Conservation (phyloP, 805 yeast species). For the Starmerella apis region DNA sequence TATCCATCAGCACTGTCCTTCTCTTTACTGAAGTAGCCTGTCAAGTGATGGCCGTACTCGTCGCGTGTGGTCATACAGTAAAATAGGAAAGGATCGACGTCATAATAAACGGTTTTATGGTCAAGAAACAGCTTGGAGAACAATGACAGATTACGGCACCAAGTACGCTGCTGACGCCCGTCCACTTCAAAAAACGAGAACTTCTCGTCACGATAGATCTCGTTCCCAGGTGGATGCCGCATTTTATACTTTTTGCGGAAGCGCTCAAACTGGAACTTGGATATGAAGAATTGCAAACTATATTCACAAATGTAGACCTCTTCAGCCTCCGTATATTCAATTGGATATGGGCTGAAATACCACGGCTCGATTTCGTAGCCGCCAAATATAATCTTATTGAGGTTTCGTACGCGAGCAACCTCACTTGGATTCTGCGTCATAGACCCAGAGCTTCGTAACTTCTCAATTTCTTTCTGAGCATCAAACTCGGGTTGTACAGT, state of each 20-base stretch:
- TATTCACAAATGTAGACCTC: slow-evolving; percentile 84
- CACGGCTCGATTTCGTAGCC: slow-evolving; percentile 92
- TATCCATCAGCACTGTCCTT: slow-evolving; percentile 92
- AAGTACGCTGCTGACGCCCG: slow-evolving; percentile 88
- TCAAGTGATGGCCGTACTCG: slow-evolving; percentile 86
- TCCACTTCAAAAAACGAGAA: slow-evolving; percentile 96
- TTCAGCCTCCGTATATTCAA: slow-evolving; percentile 88
- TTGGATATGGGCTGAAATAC: slow-evolving; percentile 97
- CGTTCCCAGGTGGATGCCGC: slow-evolving; percentile 97
- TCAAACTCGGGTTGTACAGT: slow-evolving; percentile 67
- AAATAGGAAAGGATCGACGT: slow-evolving; percentile 93
- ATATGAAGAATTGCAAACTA: slow-evolving; percentile 78
- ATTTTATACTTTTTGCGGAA: slow-evolving; percentile 78
- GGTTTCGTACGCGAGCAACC: slow-evolving; percentile 80
- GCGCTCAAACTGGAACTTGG: slow-evolving; percentile 82
- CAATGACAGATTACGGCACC: slow-evolving; percentile 93
- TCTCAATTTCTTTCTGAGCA: slow-evolving; percentile 86
- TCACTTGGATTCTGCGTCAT: slow-evolving; percentile 87
- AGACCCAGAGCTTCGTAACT: slow-evolving; percentile 87
- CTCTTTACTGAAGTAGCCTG: slow-evolving; percentile 94
- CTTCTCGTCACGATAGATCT: slow-evolving; percentile 83
- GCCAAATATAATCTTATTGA: slow-evolving; percentile 71
- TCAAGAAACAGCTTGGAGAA: slow-evolving; percentile 84
- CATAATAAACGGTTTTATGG: slow-evolving; percentile 92
- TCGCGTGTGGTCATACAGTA: slow-evolving; percentile 91